A percentile compares a stretch with the other conserved stretches of the same genome.
These are phyloP conservation scores for Fusarium decemcellulare DNA, from an alignment of 2,329 filamentous ascomycete genomes.

Conservation along the genomic window DNA sequence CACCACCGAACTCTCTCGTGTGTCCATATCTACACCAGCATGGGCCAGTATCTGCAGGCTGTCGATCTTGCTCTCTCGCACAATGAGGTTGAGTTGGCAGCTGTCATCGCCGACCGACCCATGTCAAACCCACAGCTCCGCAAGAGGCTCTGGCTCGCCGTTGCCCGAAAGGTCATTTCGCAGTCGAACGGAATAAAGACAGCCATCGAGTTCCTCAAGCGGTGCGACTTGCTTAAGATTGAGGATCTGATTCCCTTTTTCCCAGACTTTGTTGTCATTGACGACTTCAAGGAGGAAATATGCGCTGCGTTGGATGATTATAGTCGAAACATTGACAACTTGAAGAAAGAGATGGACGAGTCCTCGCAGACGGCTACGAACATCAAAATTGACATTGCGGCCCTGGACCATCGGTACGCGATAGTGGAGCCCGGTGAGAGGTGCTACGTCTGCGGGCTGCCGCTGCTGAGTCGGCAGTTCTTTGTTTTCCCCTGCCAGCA, in stretches of 20 bases:
- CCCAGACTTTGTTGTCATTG: constrained; percentile 97
- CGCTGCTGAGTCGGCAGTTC: constrained; percentile 90
- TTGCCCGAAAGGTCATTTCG: constrained; percentile 93
- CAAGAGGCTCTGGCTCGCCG: constrained; percentile 95
- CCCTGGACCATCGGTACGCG: constrained; percentile 89
- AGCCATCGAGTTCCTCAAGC: constrained; percentile 93
- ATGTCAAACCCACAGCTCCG: constrained; percentile 84
- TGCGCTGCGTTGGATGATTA: constrained; percentile 95
- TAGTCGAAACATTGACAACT: constrained; percentile 86
- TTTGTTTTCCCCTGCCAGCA: constrained; percentile 99
- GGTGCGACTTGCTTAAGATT: constrained; percentile 92
- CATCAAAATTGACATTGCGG: constrained; percentile 90
- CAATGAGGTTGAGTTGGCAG: constrained; percentile 89
- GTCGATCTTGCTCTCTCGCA: constrained; percentile 94
- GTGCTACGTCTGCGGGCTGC: constrained; percentile 90
- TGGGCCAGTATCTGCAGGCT: constrained; percentile 94
- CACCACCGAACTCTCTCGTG: constrained; percentile 93
- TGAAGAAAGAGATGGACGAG: constrained; percentile 97
- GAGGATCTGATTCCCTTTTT: constrained; percentile 99
- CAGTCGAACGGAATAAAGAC: constrained; percentile 90
- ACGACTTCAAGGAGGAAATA: constrained; percentile 99
- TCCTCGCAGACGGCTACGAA: constrained; percentile 89
- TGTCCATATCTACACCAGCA: constrained; percentile 96
- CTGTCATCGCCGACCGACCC: constrained; percentile 88
- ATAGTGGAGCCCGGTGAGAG: constrained; percentile 97